phyloP scores from a whole-genome alignment of 192 early-diverging fungal species.

The Mortierella claussenii region DNA sequence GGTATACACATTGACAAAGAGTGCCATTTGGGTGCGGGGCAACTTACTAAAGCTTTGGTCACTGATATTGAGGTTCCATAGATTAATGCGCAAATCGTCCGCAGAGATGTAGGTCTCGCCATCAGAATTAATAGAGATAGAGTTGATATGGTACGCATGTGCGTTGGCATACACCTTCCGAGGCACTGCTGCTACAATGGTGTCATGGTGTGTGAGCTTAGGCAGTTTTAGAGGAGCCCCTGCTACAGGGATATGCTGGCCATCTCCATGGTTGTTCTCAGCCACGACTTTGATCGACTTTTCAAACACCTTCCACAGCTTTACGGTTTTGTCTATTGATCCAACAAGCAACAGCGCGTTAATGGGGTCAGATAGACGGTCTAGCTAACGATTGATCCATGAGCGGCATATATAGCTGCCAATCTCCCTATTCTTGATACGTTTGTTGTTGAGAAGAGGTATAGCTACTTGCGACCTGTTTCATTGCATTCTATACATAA shows the following conservation, averaged over 20 bases:
- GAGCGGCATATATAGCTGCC: no score
- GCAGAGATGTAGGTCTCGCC: constrained; percentile 97
- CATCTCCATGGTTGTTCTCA: constrained; percentile 89
- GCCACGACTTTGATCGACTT: constrained; percentile 95
- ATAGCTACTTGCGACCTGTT: no score
- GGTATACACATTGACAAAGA: not conserved
- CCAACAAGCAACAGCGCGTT: no score
- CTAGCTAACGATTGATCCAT: no score
- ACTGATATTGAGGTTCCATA: constrained; percentile 98
- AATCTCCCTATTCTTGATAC: no score
- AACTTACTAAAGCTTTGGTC: constrained; percentile 95
- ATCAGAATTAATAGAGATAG: constrained; percentile 98
- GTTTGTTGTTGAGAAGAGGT: no score
- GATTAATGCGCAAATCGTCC: constrained; percentile 97
- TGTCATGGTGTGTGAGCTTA: constrained; percentile 92
- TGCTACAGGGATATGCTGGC: constrained; percentile 49
- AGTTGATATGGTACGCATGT: constrained; percentile 99
- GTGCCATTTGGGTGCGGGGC: not conserved
- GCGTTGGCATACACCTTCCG: constrained; percentile 95
- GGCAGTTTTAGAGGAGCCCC: constrained; percentile 75
- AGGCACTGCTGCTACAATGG: constrained; percentile 94
- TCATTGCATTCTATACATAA: no score
- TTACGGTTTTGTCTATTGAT: constrained; percentile 95
- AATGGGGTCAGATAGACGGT: no score
- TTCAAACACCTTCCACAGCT: constrained; percentile 99